Evolutionary conservation across 257 asterid species (phyloP).

Genomic region (Solanum tarijense): DNA sequence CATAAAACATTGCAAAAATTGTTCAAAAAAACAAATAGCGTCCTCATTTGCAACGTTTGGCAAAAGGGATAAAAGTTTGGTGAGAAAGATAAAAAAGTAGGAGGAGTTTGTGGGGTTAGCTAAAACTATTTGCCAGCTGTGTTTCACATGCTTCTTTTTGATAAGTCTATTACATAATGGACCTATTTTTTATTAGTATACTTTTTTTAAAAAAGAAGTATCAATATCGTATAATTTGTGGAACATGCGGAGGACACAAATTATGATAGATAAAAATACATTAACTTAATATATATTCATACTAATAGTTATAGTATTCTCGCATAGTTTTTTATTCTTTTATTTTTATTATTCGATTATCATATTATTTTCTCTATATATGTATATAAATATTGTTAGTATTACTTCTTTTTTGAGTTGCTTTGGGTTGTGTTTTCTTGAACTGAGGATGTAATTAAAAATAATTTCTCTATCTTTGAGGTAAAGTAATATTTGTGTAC

Average conservation of each 20-base stretch:
- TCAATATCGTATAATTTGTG: not conserved
- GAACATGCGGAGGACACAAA: not conserved
- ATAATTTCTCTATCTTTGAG: too few relatives aligned
- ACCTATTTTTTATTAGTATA: not conserved
- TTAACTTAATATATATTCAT: too few relatives aligned
- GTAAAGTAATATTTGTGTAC: too few relatives aligned
- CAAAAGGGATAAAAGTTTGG: not conserved
- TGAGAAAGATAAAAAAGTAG: not conserved
- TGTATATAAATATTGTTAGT: too few relatives aligned
- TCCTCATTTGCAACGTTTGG: not conserved
- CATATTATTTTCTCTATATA: too few relatives aligned
- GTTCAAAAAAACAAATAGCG: not conserved
- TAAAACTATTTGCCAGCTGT: slow-evolving; percentile 37
- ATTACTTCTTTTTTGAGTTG: too few relatives aligned
- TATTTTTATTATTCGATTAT: too few relatives aligned
- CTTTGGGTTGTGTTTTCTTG: too few relatives aligned
- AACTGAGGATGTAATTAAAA: fast-evolving
- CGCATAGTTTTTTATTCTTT: too few relatives aligned
- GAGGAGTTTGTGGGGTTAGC: not conserved
- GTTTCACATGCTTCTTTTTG: slow-evolving; percentile 28
- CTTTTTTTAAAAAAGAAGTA: too few relatives aligned
- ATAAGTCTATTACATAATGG: not conserved
- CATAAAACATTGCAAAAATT: not conserved
- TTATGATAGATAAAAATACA: too few relatives aligned
- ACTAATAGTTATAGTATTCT: too few relatives aligned